phyloP scores from a whole-genome alignment of 2,329 filamentous ascomycete genomes.

The Monosporascus cannonballus region DNA sequence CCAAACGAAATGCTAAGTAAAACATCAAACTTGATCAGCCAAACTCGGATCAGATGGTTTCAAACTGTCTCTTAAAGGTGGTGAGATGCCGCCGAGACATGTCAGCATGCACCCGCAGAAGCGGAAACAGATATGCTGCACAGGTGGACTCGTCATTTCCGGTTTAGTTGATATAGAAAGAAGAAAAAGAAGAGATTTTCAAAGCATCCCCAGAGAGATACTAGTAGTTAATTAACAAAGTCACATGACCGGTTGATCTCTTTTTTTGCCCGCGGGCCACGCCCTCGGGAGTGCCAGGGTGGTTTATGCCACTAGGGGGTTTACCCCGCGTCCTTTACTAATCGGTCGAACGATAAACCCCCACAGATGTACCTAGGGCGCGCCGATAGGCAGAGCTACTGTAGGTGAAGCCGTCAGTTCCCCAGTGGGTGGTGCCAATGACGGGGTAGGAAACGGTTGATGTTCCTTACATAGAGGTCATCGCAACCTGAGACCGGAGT shows the following conservation, averaged over 20 bases:
- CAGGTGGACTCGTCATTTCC: slow-evolving; percentile 68
- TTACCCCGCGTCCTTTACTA: no score
- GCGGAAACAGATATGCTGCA: slow-evolving; percentile 50
- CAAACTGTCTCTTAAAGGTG: slow-evolving; percentile 60
- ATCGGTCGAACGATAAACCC: no score
- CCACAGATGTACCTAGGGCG: no score
- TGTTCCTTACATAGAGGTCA: no score
- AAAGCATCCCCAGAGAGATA: not conserved
- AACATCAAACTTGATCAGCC: slow-evolving; percentile 9
- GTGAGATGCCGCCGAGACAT: slow-evolving; percentile 60
- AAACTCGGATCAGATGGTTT: slow-evolving; percentile 54
- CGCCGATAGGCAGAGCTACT: no score
- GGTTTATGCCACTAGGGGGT: no score
- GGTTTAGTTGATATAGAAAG: slow-evolving; percentile 67
- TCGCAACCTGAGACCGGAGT: no score
- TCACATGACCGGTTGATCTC: not conserved
- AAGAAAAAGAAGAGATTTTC: slow-evolving; percentile 21
- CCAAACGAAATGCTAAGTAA: no score
- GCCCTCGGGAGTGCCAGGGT: no score
- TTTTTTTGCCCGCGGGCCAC: not conserved
- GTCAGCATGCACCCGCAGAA: slow-evolving; percentile 54
- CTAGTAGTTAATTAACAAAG: not conserved
- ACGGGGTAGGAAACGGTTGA: no score
- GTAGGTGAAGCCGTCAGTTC: no score
- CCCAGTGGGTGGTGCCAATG: no score